Percentiles rank a stretch among this genome's conserved stretches.
These are phyloP conservation scores for Fusarium sulawesiense DNA, from an alignment of 2,329 filamentous ascomycete genomes.

Conservation along the genomic window DNA sequence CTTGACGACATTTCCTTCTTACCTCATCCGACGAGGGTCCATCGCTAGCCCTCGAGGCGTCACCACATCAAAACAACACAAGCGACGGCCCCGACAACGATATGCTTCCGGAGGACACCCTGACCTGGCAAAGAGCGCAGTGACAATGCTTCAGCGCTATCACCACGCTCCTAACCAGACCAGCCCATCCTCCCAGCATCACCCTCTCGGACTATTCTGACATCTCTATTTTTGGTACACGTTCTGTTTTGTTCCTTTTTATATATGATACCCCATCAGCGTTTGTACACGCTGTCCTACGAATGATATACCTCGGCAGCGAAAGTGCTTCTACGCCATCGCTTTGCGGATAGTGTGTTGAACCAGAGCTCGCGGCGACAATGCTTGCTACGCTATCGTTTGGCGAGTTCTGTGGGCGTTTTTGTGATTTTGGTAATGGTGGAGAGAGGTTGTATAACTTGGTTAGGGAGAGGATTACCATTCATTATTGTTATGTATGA, in stretches of 20 bases:
- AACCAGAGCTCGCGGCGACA: conserved; percentile 62
- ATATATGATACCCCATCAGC: conserved; percentile 58
- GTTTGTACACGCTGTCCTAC: conserved; percentile 59
- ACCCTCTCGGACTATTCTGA: conserved; percentile 22
- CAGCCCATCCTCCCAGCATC: conserved; percentile 6
- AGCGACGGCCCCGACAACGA: conserved; percentile 52
- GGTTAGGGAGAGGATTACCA: not conserved
- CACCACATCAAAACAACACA: not conserved
- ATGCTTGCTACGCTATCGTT: conserved; percentile 66
- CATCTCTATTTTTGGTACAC: conserved; percentile 31
- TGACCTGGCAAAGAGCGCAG: conserved; percentile 41
- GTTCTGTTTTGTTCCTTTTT: conserved; percentile 43
- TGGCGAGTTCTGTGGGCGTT: conserved; percentile 61
- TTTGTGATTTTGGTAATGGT: conserved; percentile 29
- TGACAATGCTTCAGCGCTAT: conserved; percentile 69
- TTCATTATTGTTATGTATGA: not conserved
- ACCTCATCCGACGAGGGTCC: not conserved
- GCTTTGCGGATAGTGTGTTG: conserved; percentile 63
- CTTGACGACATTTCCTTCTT: conserved; percentile 33
- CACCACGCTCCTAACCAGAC: conserved; percentile 25
- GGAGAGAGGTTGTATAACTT: not conserved
- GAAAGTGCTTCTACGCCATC: conserved; percentile 68
- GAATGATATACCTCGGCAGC: conserved; percentile 59
- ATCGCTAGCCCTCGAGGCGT: not conserved
- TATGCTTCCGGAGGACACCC: conserved; percentile 49